A percentile compares a stretch with the other conserved stretches of the same genome.
phyloP scores from a whole-genome alignment of 176 grass and related monocot genomes.

The Bolboschoenus planiculmis region DNA sequence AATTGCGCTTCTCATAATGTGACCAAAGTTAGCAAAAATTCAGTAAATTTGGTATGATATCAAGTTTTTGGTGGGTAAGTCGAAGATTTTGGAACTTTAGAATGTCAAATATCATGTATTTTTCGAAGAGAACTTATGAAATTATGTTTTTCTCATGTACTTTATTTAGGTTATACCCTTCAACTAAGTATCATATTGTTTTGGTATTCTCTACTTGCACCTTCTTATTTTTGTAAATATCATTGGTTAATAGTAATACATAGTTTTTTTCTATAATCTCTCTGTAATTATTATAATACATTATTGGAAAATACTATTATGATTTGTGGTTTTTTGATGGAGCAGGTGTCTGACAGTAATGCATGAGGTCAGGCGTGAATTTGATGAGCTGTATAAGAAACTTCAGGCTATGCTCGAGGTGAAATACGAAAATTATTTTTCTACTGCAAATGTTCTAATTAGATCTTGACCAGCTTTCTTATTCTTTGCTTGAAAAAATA shows the following conservation, averaged over 20 bases:
- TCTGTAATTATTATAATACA: not conserved
- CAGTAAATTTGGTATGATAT: too few relatives aligned
- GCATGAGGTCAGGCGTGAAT: conserved; percentile 49
- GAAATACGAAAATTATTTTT: conserved; percentile 35
- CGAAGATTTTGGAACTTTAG: too few relatives aligned
- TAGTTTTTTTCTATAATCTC: not conserved
- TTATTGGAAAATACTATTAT: not conserved
- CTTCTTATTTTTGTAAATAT: not conserved
- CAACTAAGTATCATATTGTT: too few relatives aligned
- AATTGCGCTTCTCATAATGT: too few relatives aligned
- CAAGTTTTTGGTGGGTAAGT: too few relatives aligned
- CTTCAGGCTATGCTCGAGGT: conserved; percentile 78
- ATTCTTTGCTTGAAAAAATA: not conserved
- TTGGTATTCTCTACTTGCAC: not conserved
- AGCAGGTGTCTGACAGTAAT: conserved; percentile 50
- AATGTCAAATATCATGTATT: too few relatives aligned
- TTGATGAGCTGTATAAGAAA: conserved; percentile 45
- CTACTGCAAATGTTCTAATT: not conserved
- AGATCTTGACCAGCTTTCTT: not conserved
- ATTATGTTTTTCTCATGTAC: too few relatives aligned
- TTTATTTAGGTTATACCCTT: too few relatives aligned
- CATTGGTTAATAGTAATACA: too few relatives aligned
- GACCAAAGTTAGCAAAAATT: too few relatives aligned
- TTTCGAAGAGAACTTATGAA: too few relatives aligned
- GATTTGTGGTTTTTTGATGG: not conserved